Base-by-base conservation (phyloP, 108 stramenopile species). In the Stephanodiscus triporus region DNA sequence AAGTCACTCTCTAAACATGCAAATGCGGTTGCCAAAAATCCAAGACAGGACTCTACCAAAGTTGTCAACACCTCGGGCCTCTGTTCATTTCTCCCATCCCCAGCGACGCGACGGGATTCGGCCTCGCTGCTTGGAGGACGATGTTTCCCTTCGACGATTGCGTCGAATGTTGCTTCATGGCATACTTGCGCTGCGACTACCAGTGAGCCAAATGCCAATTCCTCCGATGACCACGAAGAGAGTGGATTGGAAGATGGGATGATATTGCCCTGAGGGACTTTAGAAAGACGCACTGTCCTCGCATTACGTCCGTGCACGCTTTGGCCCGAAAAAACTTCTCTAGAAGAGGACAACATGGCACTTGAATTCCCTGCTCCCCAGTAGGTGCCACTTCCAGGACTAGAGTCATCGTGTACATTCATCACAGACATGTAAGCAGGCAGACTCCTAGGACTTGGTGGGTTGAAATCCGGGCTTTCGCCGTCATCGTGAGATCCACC, bases 1-100 rank as follows among this genome's bases (percentile, higher is more conserved):
- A 80, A n/a, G 64, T 80, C 78, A 54, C 72, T 62, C 32, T 80
- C 78, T 68, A 80, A 69, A 63, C 78, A 80, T 9, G 78, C 72
- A 69, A 73, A 80, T 0, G 72, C 60, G 13, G 78, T 80, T 1
- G 72, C 78, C 32, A 80, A 17, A 32, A 69, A 80, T 60, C 72
- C 78, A 48, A 80, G 51, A 17, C 72, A 66, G n/a, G 78, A 72
- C 32, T 73, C 72, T 13, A 80, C 72, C 67, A 73, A 68, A 48
- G 40, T 45, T n/a, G 49, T 23, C 13, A 59, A 67, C 17, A 72
- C 49, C 1, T 34, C 22, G 40, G 20, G 55, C 60, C 48, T 72
- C 6, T 30, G 34, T 32, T 37, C 26, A 49, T 72, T 51, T 11
- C 62, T 13, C 36, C 24, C 37, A 6, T 38, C 11, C 30, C 66